Conservation (phyloP, 768 basidiomycete genomes). For the Tephrocybe sp. region DNA sequence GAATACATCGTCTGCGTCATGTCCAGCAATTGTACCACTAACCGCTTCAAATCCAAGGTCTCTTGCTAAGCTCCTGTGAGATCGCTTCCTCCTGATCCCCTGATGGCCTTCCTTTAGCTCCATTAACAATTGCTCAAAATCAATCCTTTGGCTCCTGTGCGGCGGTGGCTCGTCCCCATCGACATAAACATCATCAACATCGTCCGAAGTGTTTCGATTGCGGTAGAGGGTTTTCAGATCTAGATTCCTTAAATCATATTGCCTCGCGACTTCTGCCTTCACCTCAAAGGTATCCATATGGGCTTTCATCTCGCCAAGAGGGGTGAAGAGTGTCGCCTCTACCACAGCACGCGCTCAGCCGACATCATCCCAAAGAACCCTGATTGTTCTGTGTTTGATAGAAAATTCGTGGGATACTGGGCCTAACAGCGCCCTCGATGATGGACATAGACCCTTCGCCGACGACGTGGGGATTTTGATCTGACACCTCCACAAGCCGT, state of each 20-base stretch:
- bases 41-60: slow-evolving; percentile 7
- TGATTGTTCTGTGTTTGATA: slow-evolving; percentile 25
- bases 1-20: slow-evolving; percentile 18
- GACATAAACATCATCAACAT: no score
- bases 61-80: slow-evolving; percentile 4
- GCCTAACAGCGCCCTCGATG: slow-evolving; percentile 34
- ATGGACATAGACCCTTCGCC: slow-evolving; percentile 16
- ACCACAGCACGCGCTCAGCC: slow-evolving; percentile 30
- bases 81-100: neutral
- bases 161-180: neutral
- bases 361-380: slow-evolving; percentile 36
- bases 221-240: slow-evolving; percentile 20
- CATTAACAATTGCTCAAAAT: no score
- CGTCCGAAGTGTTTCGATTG: neutral
- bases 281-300: slow-evolving; percentile 39
- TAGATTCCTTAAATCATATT: slow-evolving; percentile 24
- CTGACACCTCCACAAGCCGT: slow-evolving; percentile 29
- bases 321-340: slow-evolving; percentile 28
- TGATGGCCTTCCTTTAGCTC: neutral
- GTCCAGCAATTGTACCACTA: neutral
- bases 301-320: slow-evolving; percentile 28
- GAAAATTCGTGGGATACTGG: slow-evolving; percentile 34
- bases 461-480: slow-evolving; percentile 21
- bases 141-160: neutral
- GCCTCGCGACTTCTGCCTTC: slow-evolving; percentile 30